A percentile compares a stretch with the other conserved stretches of the same genome.
Evolutionary conservation across 306 rosid species (phyloP).

Genomic region (Dalbergia cochinchinensis): DNA sequence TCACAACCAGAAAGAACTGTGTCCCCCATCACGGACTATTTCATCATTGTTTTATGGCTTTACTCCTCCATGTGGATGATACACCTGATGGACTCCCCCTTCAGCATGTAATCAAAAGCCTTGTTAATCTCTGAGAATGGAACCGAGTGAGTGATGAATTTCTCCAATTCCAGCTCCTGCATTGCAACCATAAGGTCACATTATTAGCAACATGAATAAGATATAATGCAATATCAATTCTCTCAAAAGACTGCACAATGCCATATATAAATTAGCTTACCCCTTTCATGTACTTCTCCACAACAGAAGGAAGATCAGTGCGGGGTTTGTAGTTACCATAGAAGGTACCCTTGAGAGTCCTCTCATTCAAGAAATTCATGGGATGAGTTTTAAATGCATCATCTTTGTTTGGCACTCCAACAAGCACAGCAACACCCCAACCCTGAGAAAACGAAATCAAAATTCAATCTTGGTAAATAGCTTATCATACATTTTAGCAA

Average conservation of each 20-base stretch:
- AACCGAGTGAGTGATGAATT: slow-evolving; percentile 77
- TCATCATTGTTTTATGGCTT: not conserved
- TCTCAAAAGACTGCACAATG: not conserved
- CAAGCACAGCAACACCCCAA: slow-evolving; percentile 96
- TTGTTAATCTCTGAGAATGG: slow-evolving; percentile 76
- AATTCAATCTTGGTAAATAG: not conserved
- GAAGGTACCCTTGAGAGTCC: slow-evolving; percentile 93
- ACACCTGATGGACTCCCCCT: slow-evolving; percentile 76
- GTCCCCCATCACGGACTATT: slow-evolving; percentile 4
- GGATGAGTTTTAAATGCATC: slow-evolving; percentile 88
- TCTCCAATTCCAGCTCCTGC: slow-evolving; percentile 82
- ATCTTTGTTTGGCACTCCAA: slow-evolving; percentile 88
- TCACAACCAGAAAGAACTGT: not conserved
- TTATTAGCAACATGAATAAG: not conserved
- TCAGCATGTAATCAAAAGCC: slow-evolving; percentile 79
- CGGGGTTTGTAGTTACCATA: slow-evolving; percentile 93
- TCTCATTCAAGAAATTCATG: slow-evolving; percentile 73
- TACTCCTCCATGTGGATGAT: slow-evolving; percentile 63
- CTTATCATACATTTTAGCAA: not conserved
- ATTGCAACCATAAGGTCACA: not conserved
- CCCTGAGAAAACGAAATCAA: slow-evolving; percentile 59
- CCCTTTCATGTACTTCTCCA: slow-evolving; percentile 78
- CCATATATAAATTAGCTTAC: slow-evolving; percentile 38
- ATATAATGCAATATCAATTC: not conserved
- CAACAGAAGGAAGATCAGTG: slow-evolving; percentile 75